phyloP scores from a whole-genome alignment of 768 basidiomycete genomes.

The Phlebiopsis flavidoalba region DNA sequence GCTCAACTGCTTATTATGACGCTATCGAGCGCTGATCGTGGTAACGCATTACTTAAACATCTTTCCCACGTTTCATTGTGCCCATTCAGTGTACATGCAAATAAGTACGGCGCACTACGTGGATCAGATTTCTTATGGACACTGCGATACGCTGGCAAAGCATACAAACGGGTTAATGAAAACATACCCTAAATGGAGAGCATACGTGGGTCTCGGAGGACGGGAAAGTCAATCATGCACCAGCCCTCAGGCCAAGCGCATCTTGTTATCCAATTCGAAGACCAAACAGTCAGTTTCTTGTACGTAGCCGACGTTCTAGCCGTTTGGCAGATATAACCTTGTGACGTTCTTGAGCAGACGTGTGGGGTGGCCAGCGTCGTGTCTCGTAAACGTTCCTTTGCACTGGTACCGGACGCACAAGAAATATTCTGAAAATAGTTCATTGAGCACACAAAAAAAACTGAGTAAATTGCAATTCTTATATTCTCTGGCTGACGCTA shows the following conservation, averaged over 20 bases:
- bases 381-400: background rate
- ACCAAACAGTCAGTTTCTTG: background rate
- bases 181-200: background rate
- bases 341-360: background rate
- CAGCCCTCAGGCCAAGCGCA: background rate
- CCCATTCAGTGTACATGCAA: background rate
- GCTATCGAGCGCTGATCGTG: background rate
- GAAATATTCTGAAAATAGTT: background rate
- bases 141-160: background rate
- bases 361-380: background rate
- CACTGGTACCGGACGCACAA: background rate
- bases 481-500: too few species aligned
- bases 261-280: background rate
- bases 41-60: background rate
- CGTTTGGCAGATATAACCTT: background rate
- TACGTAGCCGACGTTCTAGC: background rate
- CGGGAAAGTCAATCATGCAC: background rate
- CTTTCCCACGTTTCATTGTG: background rate
- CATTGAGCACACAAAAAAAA: background rate
- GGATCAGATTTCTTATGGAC: background rate
- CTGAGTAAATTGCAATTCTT: background rate
- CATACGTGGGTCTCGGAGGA: background rate
- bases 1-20: background rate
- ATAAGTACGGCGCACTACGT: background rate
- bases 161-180: background rate